A percentile compares a stretch with the other conserved stretches of the same genome.
phyloP scores from a whole-genome alignment of 768 basidiomycete species.

The Rhodotorula toruloides region DNA sequence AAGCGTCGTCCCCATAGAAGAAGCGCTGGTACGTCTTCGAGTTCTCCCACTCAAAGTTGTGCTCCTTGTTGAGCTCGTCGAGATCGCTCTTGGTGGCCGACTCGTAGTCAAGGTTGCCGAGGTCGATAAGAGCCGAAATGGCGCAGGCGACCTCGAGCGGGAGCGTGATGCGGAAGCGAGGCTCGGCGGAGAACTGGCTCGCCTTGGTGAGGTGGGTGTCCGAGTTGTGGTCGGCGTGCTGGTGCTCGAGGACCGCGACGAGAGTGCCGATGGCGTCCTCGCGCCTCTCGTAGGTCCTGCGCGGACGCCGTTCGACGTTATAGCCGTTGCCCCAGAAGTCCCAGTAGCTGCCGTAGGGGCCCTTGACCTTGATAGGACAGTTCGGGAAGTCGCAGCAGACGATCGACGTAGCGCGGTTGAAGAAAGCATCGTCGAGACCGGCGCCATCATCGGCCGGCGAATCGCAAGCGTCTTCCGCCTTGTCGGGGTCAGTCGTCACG shows the following conservation, averaged over 20 bases:
- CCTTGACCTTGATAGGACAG: too few relatives aligned
- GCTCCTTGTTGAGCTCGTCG: neutral
- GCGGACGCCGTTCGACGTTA: too few relatives aligned
- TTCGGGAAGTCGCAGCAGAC: neutral
- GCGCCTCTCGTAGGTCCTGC: too few relatives aligned
- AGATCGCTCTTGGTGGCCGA: neutral
- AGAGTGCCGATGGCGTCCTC: neutral
- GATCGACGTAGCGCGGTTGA: neutral
- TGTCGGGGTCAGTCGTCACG: neutral
- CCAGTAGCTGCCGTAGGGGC: too few relatives aligned
- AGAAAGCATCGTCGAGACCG: neutral
- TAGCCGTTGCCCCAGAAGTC: too few relatives aligned
- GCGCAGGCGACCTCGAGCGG: neutral
- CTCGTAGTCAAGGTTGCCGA: neutral
- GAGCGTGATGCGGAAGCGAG: neutral
- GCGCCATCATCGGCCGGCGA: neutral
- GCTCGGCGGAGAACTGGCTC: too few relatives aligned
- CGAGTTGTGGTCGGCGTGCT: conserved; percentile 5
- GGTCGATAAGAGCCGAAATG: neutral
- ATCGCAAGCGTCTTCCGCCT: neutral
- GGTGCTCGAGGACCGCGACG: neutral
- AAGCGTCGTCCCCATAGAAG: conserved; percentile 1
- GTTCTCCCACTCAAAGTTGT: neutral
- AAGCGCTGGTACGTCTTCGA: neutral
- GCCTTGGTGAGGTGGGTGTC: neutral